A percentile compares a stretch with the other conserved stretches of the same genome.
Evolutionary conservation across 139 green algal species (phyloP).

Genomic region (Tetradesmus obliquus): DNA sequence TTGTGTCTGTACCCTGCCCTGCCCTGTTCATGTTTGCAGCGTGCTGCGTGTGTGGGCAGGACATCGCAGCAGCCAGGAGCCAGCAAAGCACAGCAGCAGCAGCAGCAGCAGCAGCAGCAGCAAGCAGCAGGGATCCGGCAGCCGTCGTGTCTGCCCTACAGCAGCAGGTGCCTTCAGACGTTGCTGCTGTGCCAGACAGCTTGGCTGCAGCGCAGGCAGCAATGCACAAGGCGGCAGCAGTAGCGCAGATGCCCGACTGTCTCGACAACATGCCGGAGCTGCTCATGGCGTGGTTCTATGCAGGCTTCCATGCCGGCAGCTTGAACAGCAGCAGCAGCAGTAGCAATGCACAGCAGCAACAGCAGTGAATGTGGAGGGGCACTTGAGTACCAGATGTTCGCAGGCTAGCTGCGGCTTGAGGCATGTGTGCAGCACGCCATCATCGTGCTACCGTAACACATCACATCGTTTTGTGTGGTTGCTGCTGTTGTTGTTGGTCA

Average conservation of each 20-base stretch:
- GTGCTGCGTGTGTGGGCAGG: background rate
- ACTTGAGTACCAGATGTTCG: background rate
- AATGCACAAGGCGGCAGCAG: constrained; percentile 3
- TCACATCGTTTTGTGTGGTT: no score
- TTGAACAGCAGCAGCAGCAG: background rate
- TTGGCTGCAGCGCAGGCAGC: constrained; percentile 12
- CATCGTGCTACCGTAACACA: background rate
- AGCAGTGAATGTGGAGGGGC: background rate
- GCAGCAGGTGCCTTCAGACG: constrained; percentile 4
- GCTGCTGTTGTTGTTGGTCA: background rate
- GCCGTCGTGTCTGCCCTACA: background rate
- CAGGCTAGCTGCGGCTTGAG: background rate
- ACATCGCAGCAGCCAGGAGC: background rate
- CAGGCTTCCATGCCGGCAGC: constrained; percentile 10
- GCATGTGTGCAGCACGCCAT: background rate
- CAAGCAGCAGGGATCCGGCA: background rate
- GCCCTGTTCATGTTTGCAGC: background rate
- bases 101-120: background rate
- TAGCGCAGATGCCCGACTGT: background rate
- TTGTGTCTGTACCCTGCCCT: no score
- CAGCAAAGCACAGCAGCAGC: background rate
- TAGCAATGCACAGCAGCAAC: background rate
- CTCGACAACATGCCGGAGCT: constrained; percentile 14
- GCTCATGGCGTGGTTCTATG: constrained; percentile 40
- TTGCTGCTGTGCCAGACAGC: background rate